Conservation (phyloP, 768 basidiomycete species). For the Boletus vermiculosoides region DNA sequence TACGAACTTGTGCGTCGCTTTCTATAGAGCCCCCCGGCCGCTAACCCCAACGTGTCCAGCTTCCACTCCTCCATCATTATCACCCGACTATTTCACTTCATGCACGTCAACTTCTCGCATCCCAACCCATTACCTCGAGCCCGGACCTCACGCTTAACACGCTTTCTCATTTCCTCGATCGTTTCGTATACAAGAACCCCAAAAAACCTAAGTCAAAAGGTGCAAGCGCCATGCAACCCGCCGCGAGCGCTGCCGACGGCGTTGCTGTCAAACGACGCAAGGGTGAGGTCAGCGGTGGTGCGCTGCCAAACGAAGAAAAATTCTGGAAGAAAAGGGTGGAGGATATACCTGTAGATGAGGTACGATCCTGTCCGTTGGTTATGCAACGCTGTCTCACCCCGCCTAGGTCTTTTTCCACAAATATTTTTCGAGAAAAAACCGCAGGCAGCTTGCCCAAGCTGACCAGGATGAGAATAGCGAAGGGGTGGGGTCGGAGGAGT, state of each 20-base stretch:
- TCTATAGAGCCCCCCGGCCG: background rate
- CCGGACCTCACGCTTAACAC: slow-evolving; percentile 92
- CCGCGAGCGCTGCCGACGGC: slow-evolving; percentile 60
- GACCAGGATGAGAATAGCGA: slow-evolving; percentile 32
- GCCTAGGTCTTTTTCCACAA: slow-evolving; percentile 84
- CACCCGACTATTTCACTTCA: slow-evolving; percentile 90
- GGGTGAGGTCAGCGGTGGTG: slow-evolving; percentile 49
- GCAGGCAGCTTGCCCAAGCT: slow-evolving; percentile 48
- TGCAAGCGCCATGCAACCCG: slow-evolving; percentile 95
- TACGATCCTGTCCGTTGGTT: slow-evolving; percentile 27
- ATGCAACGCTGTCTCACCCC: background rate
- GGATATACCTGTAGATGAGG: slow-evolving; percentile 87
- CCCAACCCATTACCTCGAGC: slow-evolving; percentile 73
- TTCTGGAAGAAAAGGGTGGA: slow-evolving; percentile 69
- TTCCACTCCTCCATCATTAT: slow-evolving; percentile 79
- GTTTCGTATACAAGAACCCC: slow-evolving; percentile 96
- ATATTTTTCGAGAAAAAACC: slow-evolving; percentile 76
- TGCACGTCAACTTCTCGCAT: slow-evolving; percentile 74
- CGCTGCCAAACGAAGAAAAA: slow-evolving; percentile 66
- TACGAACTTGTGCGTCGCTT: slow-evolving; percentile 80
- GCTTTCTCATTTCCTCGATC: slow-evolving; percentile 91
- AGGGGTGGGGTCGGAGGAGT: slow-evolving; percentile 19
- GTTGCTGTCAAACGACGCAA: slow-evolving; percentile 69
- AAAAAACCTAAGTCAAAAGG: slow-evolving; percentile 75
- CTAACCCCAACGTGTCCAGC: slow-evolving; percentile 39